These are phyloP conservation scores for Candida mattraensis DNA, from an alignment of 805 yeast species.

Conservation along the genomic window DNA sequence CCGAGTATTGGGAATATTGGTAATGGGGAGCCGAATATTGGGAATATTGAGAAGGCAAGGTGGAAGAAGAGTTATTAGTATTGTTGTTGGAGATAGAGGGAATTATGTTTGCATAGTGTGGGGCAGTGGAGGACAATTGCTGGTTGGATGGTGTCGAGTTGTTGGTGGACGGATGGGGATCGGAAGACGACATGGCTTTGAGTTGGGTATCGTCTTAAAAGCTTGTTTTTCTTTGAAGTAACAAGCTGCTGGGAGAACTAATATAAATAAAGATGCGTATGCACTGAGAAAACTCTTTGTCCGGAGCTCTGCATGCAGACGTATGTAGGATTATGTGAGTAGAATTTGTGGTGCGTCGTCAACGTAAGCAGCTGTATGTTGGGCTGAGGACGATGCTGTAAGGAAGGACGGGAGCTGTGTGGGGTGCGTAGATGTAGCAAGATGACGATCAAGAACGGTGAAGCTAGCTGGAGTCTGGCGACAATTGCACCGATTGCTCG, in stretches of 20 bases:
- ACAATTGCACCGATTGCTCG: no score
- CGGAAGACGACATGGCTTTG: slow-evolving; percentile 20
- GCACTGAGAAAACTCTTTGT: slow-evolving; percentile 16
- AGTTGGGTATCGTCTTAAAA: slow-evolving; percentile 1
- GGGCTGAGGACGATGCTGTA: slow-evolving; percentile 9
- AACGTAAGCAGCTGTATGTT: slow-evolving; percentile 6
- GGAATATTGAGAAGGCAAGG: slow-evolving; percentile 19
- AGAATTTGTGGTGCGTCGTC: slow-evolving; percentile 4
- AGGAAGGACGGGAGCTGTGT: slow-evolving; percentile 9
- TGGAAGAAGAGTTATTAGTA: slow-evolving; percentile 9
- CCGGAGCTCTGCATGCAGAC: slow-evolving; percentile 19
- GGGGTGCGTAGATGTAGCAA: no score
- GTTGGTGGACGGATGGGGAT: slow-evolving; percentile 16
- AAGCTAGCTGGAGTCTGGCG: no score
- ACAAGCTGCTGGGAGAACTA: slow-evolving; percentile 16
- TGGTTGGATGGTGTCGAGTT: slow-evolving; percentile 13
- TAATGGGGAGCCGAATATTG: slow-evolving; percentile 24
- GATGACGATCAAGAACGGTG: no score
- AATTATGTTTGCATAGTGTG: slow-evolving; percentile 15
- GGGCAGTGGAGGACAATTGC: slow-evolving; percentile 14
- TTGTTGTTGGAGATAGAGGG: slow-evolving; percentile 20
- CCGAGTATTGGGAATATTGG: slow-evolving; percentile 20
- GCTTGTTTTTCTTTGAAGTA: slow-evolving; percentile 6
- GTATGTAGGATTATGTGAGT: slow-evolving; percentile 15
- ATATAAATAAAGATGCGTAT: slow-evolving; percentile 16